Evolutionary conservation across 768 basidiomycete genomes (phyloP), one percentile per base, ranked within the genome.

Genomic region (Leccinum broughii): DNA sequence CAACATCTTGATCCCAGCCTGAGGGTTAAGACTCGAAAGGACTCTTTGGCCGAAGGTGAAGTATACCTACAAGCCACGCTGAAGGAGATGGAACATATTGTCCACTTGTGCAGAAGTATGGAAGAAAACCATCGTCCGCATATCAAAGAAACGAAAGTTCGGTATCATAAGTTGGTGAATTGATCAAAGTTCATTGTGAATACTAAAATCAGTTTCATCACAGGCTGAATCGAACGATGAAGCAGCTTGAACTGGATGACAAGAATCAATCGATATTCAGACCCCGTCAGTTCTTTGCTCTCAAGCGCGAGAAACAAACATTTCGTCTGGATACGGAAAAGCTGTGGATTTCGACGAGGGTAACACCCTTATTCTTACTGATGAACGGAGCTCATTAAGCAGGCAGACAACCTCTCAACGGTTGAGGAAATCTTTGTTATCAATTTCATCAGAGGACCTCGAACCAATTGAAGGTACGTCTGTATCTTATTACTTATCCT

Each of bases 31-130:
- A n/a, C n/a, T n/a, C n/a, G n/a, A n/a, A n/a, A n/a, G n/a, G n/a
- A n/a, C n/a, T n/a, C n/a, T n/a, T n/a, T n/a, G n/a, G 28, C 30
- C 30, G 30, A 8, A 10, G 66, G 62, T 2, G 22, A 13, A 9
- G 0, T 66, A 32, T 63, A 22, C 41, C 57, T 67, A 13, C 50
- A 39, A 35, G 54, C 54, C 7, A 56, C 62, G 1, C 6, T 63
- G 50, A 20, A 66, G 0, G 54, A 66, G 20, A 58, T 66, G 53
- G 4, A 51, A n/a, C 11, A 48, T 2, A 66, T 66, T 9, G 34
- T 15, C 1, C 3, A 2, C 3, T 20, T 57, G 51, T 57, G 52
- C 14, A 7, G 49, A 26, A n/a, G 13, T n/a, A 3, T 22, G 35
- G n/a, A 53, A 8, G 46, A 30, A n/a, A 28, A 62, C 7, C 17